A percentile compares a stretch with the other conserved stretches of the same genome.
These are phyloP conservation scores for Hamamelis virginiana DNA, from an alignment of 164 flowering plant genomes.

Conservation along the genomic window DNA sequence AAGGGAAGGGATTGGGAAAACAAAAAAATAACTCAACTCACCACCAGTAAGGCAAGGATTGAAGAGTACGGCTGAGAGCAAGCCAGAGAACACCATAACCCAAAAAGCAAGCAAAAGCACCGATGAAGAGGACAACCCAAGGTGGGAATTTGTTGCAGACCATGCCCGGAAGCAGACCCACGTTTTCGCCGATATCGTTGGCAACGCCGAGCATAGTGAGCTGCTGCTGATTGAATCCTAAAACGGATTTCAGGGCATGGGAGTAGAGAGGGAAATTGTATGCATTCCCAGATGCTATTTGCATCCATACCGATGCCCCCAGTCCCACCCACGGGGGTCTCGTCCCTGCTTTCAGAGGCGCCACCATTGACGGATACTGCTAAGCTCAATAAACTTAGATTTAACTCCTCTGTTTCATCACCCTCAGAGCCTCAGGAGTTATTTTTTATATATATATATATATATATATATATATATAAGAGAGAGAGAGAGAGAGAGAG, in stretches of 20 bases:
- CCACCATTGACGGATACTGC: constrained; percentile 16
- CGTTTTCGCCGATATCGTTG: constrained; percentile 54
- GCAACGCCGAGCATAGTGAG: constrained; percentile 60
- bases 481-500: constrained; percentile 2
- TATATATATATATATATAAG: too few species aligned
- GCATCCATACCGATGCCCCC: constrained; percentile 56
- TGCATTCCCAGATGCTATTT: constrained; percentile 42
- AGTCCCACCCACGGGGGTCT: constrained; percentile 54
- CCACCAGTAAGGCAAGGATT: constrained; percentile 48
- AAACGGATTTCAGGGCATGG: constrained; percentile 41
- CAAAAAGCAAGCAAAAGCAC: constrained; percentile 33
- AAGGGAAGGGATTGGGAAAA: neutral
- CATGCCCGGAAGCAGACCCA: constrained; percentile 52
- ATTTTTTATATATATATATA: too few species aligned
- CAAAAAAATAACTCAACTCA: constrained; percentile 22
- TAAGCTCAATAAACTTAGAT: neutral
- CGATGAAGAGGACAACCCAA: constrained; percentile 46
- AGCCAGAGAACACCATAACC: constrained; percentile 68
- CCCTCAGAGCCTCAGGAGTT: too few species aligned
- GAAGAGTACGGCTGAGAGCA: constrained; percentile 39
- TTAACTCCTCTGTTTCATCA: neutral
- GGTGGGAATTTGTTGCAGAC: constrained; percentile 57
- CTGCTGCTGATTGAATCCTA: constrained; percentile 55
- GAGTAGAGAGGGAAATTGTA: constrained; percentile 52
- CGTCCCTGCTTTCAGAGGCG: constrained; percentile 26